Base-by-base conservation (phyloP, 2,329 filamentous ascomycete species). In the Microthyrium microscopicum region DNA sequence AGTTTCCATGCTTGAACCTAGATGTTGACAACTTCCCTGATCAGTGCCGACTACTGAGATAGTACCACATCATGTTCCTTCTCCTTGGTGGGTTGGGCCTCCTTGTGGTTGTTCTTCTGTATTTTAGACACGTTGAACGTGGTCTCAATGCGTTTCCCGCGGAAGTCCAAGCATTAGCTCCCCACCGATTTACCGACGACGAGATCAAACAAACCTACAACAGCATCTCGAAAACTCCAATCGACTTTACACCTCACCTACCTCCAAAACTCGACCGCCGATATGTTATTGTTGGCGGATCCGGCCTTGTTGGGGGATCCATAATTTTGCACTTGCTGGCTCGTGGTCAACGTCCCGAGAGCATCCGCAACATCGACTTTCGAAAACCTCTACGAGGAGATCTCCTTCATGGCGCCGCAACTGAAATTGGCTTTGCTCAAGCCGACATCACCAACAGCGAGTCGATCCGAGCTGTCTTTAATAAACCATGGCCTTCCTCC, bases 361-460 rank as follows among this genome's bases (percentile, higher is more conserved):
- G 60, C 20, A 65, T 73, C 39, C 64, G 68, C 8, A 60, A 70
- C 34, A 39, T 70, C 29, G 69, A 73, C 45, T 56, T 67, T 36
- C 54, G 54, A 11, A 44, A 51, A 4, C 57, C 66, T 3, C 53
- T 54, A 25, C 34, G 34, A 4, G 20, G 13, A 25, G 51, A 56
- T 6, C 54, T 66, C 32, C 56, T 68, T 42, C 44, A 53, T 5
- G 43, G 50, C 2, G 40, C 44, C 2, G 55, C 54, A 1, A 35
- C 43, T 3, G 36, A 43, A 7, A 56, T 70, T 4, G 49, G 51
- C 21, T 66, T 62, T 37, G 50, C 57, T 26, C 51, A 60, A 40
- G 58, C 63, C 16, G 61, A 73, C 44, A 65, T 71, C 42, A 58
- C 61, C 3, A 62, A 65, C 13, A 44, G 49, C 15, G 40, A 49